Conservation (phyloP, 2,329 filamentous ascomycete species). For the Pseudogymnoascus sp. region DNA sequence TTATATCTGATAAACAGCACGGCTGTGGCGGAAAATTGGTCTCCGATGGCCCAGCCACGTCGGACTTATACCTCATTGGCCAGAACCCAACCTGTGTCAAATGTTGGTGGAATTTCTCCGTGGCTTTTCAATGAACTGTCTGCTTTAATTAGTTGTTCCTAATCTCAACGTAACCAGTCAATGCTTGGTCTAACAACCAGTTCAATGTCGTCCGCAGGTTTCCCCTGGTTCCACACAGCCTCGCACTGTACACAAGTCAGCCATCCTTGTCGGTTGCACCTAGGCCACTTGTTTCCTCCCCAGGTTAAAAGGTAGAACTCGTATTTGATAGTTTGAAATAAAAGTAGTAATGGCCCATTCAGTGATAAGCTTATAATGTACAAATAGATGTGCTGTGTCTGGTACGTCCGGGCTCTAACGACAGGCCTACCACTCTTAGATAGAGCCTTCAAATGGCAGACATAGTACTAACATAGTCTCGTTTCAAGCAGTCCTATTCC, state of each 20-base stretch:
- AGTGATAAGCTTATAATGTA: neutral
- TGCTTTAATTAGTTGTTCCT: neutral
- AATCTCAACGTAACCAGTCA: neutral
- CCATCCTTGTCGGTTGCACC: neutral
- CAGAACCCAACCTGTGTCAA: neutral
- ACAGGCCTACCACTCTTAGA: neutral
- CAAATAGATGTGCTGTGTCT: neutral
- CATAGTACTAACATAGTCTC: too few species aligned
- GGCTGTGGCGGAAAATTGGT: neutral
- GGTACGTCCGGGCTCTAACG: neutral
- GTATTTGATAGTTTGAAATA: neutral
- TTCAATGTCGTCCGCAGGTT: neutral
- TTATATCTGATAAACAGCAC: neutral
- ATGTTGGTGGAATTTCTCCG: neutral
- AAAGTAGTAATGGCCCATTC: neutral
- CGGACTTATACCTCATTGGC: slow-evolving; percentile 1
- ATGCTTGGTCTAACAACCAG: neutral
- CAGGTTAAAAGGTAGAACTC: neutral
- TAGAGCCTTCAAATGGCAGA: too few species aligned
- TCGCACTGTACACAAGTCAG: neutral
- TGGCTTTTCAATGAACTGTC: neutral
- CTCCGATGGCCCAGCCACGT: neutral
- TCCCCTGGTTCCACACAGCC: neutral
- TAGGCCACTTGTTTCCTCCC: neutral
- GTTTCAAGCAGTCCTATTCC: too few species aligned